Conservation (phyloP, 2,329 filamentous ascomycete species). For the Penicillium vulpinum region DNA sequence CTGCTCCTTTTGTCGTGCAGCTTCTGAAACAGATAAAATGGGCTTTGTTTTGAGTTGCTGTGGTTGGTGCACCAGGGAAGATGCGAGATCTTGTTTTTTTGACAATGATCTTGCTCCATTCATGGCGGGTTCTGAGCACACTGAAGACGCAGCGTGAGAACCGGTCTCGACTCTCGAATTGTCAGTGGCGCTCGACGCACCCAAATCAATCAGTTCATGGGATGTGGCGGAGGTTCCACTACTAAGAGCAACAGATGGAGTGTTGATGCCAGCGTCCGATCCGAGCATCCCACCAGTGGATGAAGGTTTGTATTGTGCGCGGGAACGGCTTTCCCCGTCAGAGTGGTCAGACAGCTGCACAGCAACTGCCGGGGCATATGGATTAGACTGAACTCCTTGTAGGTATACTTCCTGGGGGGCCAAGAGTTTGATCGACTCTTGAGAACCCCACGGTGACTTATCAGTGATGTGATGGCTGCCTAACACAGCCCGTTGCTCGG, state of each 20-base stretch:
- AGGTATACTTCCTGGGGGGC: slow-evolving; percentile 14
- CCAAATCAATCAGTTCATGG: slow-evolving; percentile 35
- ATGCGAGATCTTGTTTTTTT: background rate
- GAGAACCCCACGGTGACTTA: slow-evolving; percentile 21
- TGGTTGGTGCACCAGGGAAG: background rate
- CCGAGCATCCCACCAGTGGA: slow-evolving; percentile 13
- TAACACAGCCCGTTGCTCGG: slow-evolving; percentile 6
- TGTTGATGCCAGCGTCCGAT: slow-evolving; percentile 21
- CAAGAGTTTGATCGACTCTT: slow-evolving; percentile 20
- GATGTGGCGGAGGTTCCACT: slow-evolving; percentile 32
- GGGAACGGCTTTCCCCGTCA: slow-evolving; percentile 3
- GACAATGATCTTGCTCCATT: background rate
- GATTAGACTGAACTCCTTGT: slow-evolving; percentile 18
- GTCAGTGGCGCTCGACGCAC: slow-evolving; percentile 9
- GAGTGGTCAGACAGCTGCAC: slow-evolving; percentile 12
- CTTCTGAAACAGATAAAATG: slow-evolving; percentile 31
- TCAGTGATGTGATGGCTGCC: slow-evolving; percentile 6
- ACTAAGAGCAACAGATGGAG: slow-evolving; percentile 24
- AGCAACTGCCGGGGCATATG: slow-evolving; percentile 15
- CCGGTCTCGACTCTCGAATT: slow-evolving; percentile 7
- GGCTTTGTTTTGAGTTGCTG: slow-evolving; percentile 8
- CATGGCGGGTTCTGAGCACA: slow-evolving; percentile 9
- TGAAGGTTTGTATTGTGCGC: slow-evolving; percentile 3
- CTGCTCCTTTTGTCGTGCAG: slow-evolving; percentile 45
- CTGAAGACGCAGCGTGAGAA: slow-evolving; percentile 13